Conservation (phyloP, 495 filamentous ascomycete genomes). For the Poronia punctata region DNA sequence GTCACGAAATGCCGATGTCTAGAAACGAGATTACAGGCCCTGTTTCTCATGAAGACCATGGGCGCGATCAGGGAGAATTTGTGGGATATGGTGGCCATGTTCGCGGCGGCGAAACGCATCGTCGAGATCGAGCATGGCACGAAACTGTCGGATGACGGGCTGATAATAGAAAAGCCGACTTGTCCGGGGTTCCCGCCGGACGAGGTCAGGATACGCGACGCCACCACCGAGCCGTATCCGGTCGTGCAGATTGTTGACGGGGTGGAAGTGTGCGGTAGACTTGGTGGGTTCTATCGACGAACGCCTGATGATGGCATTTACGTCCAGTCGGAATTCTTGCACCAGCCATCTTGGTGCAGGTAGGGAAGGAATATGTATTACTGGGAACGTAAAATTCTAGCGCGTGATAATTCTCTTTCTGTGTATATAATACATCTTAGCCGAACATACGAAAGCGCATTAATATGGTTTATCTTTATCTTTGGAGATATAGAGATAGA, state of each 20-base stretch:
- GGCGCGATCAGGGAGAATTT: conserved; percentile 29
- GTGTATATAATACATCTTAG: too few relatives aligned
- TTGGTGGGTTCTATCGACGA: conserved; percentile 17
- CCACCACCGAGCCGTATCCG: conserved; percentile 4
- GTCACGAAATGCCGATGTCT: conserved; percentile 43
- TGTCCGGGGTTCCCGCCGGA: conserved; percentile 18
- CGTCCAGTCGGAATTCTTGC: conserved; percentile 15
- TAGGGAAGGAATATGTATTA: too few relatives aligned
- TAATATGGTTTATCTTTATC: too few relatives aligned
- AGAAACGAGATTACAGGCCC: conserved; percentile 35
- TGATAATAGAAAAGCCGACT: conserved; percentile 1
- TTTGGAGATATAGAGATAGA: too few relatives aligned
- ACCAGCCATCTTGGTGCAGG: conserved; percentile 6
- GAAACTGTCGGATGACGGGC: conserved; percentile 6
- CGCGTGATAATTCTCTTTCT: too few relatives aligned
- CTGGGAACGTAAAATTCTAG: too few relatives aligned
- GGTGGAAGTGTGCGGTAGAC: conserved; percentile 8
- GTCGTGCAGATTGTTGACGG: conserved; percentile 3
- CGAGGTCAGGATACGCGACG: conserved; percentile 17
- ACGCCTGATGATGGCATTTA: conserved; percentile 14
- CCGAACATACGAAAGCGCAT: too few relatives aligned
- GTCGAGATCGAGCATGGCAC: conserved; percentile 20
- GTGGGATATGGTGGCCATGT: conserved; percentile 33
- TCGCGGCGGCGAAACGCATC: conserved; percentile 13
- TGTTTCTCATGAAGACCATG: conserved; percentile 30